Evolutionary conservation across 192 early-diverging fungal species (phyloP), one percentile per base, ranked within the genome.

Genomic region (Bifiguratus adelaidae): DNA sequence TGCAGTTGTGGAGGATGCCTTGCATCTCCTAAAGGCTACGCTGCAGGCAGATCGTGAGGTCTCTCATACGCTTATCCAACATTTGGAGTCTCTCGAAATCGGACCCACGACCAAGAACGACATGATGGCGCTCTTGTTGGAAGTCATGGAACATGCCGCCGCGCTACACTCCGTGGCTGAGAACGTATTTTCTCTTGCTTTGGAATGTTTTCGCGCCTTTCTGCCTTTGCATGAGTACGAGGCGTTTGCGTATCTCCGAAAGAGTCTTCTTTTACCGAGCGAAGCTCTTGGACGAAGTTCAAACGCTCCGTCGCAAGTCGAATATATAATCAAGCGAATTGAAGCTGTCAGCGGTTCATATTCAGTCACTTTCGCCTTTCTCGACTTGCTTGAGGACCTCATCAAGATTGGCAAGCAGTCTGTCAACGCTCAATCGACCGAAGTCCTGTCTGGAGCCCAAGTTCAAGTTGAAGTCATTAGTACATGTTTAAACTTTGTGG

Each of bases 401-500:
- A 50, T 42, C 12, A 13, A 2, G 13, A 35, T 35, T n/a, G 13
- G 2, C 34, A 35, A 35, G n/a, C n/a, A n/a, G n/a, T n/a, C n/a
- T 16, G 16, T 35, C 13, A 2, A 35, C 16, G 34, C 34, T 35
- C 16, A 35, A n/a, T 35, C 34, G 16, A 1, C 13, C 16, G 13
- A 35, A 35, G 16, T 13, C 13, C 34, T 2, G 34, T 35, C 20
- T 28, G 4, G 45, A 64, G 15, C 55, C 62, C 47, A 52, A 19
- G 38, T 56, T n/a, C 56, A 58, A 34, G 41, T 40, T 0, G 50
- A 60, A 20, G 29, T 63, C 12, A 53, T 68, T 23, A 50, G 53
- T 26, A 58, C 61, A 8, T 68, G 61, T 30, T 16, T 60, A 25
- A 58, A 49, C 4, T 68, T 60, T 43, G 46, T 68, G 6, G 44